Percentiles rank a stretch among this genome's conserved stretches.
Conservation (phyloP, 2,329 filamentous ascomycete genomes). For the Gyromitra esculenta region DNA sequence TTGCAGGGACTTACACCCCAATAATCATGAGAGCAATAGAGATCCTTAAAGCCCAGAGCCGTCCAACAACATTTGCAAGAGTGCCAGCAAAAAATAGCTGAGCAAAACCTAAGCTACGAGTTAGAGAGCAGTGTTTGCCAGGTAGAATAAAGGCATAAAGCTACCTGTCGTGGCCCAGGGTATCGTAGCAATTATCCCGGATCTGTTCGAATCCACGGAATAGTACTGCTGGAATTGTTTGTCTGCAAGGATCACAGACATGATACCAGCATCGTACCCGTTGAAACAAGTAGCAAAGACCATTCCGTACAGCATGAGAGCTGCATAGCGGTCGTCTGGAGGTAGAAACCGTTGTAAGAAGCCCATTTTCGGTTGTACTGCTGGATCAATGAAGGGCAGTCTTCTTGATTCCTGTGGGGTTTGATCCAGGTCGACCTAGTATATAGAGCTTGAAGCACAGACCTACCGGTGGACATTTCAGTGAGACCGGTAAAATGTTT, state of each 20-base stretch:
- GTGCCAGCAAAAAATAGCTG: constrained; percentile 62
- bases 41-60: constrained; percentile 62
- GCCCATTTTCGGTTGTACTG: constrained; percentile 14
- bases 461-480: background rate
- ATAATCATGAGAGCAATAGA: constrained; percentile 58
- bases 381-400: background rate
- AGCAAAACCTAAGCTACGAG: constrained; percentile 56
- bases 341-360: constrained; percentile 29
- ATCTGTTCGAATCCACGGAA: constrained; percentile 59
- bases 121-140: background rate
- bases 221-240: constrained; percentile 62
- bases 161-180: constrained; percentile 62
- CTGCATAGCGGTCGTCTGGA: constrained; percentile 36
- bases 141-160: background rate
- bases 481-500: background rate
- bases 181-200: constrained; percentile 62
- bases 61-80: constrained; percentile 60
- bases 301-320: constrained; percentile 60
- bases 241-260: constrained; percentile 63
- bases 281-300: constrained; percentile 62
- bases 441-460: constrained; percentile 17
- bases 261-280: constrained; percentile 62
- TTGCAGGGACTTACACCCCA: constrained; percentile 10
- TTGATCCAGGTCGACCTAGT: background rate
- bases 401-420: background rate